Evolutionary conservation across 1,284 basidiomycete species (phyloP).

Genomic region (Rhodotorula sp.): DNA sequence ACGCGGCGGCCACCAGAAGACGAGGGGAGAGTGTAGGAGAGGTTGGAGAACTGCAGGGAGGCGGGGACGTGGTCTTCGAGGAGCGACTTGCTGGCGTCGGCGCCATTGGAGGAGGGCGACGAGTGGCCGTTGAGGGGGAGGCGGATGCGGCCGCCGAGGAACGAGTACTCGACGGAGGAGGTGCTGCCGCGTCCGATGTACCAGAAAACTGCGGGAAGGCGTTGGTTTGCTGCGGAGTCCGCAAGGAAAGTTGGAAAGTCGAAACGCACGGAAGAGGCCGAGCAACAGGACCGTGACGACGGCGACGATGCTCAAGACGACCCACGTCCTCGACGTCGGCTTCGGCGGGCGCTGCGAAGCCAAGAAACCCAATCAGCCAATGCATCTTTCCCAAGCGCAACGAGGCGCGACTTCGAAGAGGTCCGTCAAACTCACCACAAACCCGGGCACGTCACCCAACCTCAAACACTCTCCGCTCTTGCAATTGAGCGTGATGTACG

Average conservation of each 20-base stretch:
- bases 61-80: constrained; percentile 94
- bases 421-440: constrained; percentile 64
- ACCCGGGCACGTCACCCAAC: constrained; percentile 90
- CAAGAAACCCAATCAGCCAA: background rate
- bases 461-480: constrained; percentile 90
- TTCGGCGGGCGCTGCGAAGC: constrained; percentile 63
- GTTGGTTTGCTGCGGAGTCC: too few species aligned
- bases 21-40: constrained; percentile 71
- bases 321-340: constrained; percentile 74
- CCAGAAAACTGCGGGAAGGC: constrained; percentile 77
- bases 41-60: constrained; percentile 77
- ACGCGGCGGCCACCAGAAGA: constrained; percentile 54
- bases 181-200: constrained; percentile 72
- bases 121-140: constrained; percentile 58
- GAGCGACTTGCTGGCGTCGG: constrained; percentile 69
- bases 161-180: constrained; percentile 53
- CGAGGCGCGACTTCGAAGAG: too few species aligned
- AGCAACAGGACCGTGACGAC: constrained; percentile 62
- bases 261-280: constrained; percentile 46
- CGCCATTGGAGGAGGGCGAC: constrained; percentile 63
- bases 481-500: constrained; percentile 81
- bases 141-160: constrained; percentile 57
- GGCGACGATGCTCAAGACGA: constrained; percentile 77
- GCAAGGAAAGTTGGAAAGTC: too few species aligned
- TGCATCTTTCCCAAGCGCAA: too few species aligned